These are phyloP conservation scores for Boletus tylopilopsis DNA, from an alignment of 768 basidiomycete species.

Conservation along the genomic window DNA sequence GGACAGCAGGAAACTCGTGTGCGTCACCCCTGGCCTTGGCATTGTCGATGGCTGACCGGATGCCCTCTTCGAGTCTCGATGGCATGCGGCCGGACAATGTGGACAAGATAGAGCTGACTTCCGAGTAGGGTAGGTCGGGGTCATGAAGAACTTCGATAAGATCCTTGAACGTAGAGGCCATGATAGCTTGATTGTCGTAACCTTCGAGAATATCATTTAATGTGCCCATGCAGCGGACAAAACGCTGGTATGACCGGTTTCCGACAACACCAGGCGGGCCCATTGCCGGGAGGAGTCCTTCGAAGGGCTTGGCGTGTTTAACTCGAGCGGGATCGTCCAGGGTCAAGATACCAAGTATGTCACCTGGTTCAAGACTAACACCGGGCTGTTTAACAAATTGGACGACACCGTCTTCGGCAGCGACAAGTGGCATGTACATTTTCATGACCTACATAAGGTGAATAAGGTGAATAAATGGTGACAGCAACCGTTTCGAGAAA, in stretches of 20 bases:
- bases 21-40: conserved; percentile 69
- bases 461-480: too few relatives aligned
- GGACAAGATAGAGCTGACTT: conserved; percentile 79
- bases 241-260: conserved; percentile 85
- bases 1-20: conserved; percentile 86
- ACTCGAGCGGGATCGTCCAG: conserved; percentile 95
- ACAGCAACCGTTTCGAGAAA: background rate
- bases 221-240: conserved; percentile 66
- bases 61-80: conserved; percentile 79
- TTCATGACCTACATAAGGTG: conserved; percentile 77
- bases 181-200: conserved; percentile 92
- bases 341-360: conserved; percentile 94
- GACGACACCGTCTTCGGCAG: conserved; percentile 89
- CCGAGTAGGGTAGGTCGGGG: conserved; percentile 84
- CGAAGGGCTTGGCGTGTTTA: conserved; percentile 97
- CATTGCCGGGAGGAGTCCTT: conserved; percentile 85
- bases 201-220: conserved; percentile 93
- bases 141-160: conserved; percentile 79
- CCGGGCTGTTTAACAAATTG: conserved; percentile 99
- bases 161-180: conserved; percentile 83
- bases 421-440: conserved; percentile 99
- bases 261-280: conserved; percentile 84
- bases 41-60: conserved; percentile 73
- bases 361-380: conserved; percentile 93
- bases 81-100: conserved; percentile 93